phyloP scores from a whole-genome alignment of 176 grass and related monocot genomes.

The Triticum dicoccoides region DNA sequence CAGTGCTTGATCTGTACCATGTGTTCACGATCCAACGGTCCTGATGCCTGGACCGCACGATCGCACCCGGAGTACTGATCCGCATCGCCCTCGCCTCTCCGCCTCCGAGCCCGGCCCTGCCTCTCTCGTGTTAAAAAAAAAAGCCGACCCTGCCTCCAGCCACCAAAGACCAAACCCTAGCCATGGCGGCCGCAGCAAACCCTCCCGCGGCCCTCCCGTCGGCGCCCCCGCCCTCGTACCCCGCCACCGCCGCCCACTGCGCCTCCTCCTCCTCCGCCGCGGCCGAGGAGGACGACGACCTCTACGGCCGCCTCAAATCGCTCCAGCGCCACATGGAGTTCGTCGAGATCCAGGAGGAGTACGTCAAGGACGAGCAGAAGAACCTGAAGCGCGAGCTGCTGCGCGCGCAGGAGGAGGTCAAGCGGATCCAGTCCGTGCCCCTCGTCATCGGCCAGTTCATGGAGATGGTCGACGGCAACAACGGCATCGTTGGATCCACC shows the following conservation, averaged over 20 bases:
- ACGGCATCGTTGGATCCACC: constrained; percentile 95
- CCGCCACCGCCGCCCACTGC: neutral
- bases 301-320: constrained; percentile 82
- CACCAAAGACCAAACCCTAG: neutral
- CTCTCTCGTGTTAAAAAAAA: no score
- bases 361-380: constrained; percentile 96
- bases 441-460: constrained; percentile 99
- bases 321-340: constrained; percentile 90
- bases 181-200: constrained; percentile 36
- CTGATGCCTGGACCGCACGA: neutral
- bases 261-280: neutral
- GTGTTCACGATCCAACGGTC: neutral
- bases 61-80: no score
- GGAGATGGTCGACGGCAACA: constrained; percentile 99
- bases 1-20: neutral
- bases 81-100: no score
- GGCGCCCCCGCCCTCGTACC: constrained; percentile 40
- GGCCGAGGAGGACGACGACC: constrained; percentile 64
- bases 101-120: no score
- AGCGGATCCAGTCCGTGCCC: constrained; percentile 96
- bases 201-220: constrained; percentile 19
- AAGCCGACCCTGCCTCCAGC: neutral
- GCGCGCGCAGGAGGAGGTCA: constrained; percentile 96
- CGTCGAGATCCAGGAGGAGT: constrained; percentile 92
- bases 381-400: constrained; percentile 97